A percentile compares a stretch with the other conserved stretches of the same genome.
Conservation (phyloP, 768 basidiomycete genomes). For the Boletales sp. region DNA sequence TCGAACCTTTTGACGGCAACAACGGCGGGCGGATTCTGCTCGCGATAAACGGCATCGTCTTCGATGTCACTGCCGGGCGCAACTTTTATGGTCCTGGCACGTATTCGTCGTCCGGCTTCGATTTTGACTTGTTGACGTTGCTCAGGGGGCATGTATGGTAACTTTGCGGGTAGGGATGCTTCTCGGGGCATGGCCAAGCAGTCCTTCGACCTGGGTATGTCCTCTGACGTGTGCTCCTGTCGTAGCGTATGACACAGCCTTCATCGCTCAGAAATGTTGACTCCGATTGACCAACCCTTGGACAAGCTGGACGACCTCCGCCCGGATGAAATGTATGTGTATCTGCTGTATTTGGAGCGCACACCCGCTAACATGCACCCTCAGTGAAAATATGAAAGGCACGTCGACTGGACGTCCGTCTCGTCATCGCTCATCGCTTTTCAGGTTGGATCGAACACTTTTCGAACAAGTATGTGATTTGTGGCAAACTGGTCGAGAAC, state of each 20-base stretch:
- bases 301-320: slow-evolving; percentile 81
- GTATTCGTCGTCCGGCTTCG: slow-evolving; percentile 21
- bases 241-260: not conserved
- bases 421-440: slow-evolving; percentile 1
- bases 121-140: not conserved
- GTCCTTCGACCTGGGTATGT: slow-evolving; percentile 85
- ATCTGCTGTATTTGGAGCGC: not conserved
- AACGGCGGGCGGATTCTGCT: slow-evolving; percentile 74
- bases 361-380: not conserved
- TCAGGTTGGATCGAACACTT: slow-evolving; percentile 94
- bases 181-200: slow-evolving; percentile 98
- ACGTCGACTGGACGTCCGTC: not conserved
- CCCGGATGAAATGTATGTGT: slow-evolving; percentile 75
- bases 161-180: slow-evolving; percentile 96
- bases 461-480: slow-evolving; percentile 86
- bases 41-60: slow-evolving; percentile 84
- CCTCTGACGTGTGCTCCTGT: not conserved
- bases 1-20: slow-evolving; percentile 62
- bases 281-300: slow-evolving; percentile 78
- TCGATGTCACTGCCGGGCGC: slow-evolving; percentile 86
- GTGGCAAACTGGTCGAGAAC: slow-evolving; percentile 85
- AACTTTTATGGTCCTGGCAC: slow-evolving; percentile 94
- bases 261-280: slow-evolving; percentile 72
- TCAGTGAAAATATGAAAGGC: slow-evolving; percentile 92
- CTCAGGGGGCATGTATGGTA: slow-evolving; percentile 92